Percentiles rank a stretch among this genome's conserved stretches.
Conservation (phyloP, 2,329 filamentous ascomycete species). For the Trichoderma koningiopsis region DNA sequence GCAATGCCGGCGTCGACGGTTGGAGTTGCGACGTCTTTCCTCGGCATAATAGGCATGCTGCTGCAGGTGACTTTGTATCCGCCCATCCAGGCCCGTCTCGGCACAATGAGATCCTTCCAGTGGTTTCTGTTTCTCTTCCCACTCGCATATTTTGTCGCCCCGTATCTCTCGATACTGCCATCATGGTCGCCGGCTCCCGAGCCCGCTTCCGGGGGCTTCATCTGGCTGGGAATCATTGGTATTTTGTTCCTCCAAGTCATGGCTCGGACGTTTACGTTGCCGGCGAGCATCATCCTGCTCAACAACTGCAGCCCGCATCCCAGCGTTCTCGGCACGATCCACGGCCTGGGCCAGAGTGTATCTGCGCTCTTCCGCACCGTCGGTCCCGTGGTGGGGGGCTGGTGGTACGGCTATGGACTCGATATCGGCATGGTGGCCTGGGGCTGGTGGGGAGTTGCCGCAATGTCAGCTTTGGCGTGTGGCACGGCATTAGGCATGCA, state of each 20-base stretch:
- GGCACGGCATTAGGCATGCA: conserved; percentile 60
- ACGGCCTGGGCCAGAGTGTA: conserved; percentile 55
- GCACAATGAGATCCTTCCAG: conserved; percentile 67
- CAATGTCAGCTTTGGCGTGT: conserved; percentile 59
- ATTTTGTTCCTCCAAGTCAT: conserved; percentile 71
- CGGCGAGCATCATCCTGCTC: conserved; percentile 60
- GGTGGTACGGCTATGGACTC: conserved; percentile 50
- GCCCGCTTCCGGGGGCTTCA: conserved; percentile 50
- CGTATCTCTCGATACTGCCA: conserved; percentile 66
- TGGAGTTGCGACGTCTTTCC: conserved; percentile 11
- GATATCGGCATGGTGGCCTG: conserved; percentile 50
- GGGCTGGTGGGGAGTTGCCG: conserved; percentile 51
- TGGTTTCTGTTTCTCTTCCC: conserved; percentile 68
- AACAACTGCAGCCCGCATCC: conserved; percentile 64
- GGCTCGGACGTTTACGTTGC: conserved; percentile 69
- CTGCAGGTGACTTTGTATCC: conserved; percentile 72
- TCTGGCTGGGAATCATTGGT: conserved; percentile 63
- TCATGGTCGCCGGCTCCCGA: conserved; percentile 46
- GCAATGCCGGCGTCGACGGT: conserved; percentile 15
- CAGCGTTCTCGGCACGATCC: conserved; percentile 59
- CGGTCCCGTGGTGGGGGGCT: conserved; percentile 50
- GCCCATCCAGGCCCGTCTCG: conserved; percentile 62
- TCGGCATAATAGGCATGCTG: conserved; percentile 66
- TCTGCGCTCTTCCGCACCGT: conserved; percentile 47
- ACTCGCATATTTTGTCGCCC: conserved; percentile 66